Conservation (phyloP, 257 asterid species). For the Solanum piurae region DNA sequence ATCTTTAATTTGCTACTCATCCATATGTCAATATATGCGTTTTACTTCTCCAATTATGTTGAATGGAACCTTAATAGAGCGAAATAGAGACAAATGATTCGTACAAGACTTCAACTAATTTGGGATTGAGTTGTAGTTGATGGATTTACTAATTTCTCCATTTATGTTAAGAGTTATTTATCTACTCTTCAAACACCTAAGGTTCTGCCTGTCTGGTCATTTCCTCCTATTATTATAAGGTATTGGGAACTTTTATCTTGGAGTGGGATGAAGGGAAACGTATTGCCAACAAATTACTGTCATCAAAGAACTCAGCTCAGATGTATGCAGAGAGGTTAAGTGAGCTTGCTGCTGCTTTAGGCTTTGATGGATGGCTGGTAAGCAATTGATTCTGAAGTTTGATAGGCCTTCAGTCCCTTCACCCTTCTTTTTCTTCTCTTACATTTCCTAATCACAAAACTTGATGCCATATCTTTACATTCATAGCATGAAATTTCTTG, state of each 20-base stretch:
- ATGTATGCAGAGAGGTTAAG: conserved; percentile 78
- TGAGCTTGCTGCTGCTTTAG: conserved; percentile 81
- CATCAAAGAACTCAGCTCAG: conserved; percentile 53
- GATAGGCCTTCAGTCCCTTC: neutral
- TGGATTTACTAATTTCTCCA: neutral
- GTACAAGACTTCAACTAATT: neutral
- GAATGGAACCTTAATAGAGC: neutral
- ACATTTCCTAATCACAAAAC: neutral
- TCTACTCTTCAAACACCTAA: neutral
- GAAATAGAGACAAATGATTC: neutral
- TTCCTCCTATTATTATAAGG: conserved; percentile 23
- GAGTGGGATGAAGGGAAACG: conserved; percentile 82
- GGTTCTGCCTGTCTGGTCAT: neutral
- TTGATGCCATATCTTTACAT: neutral
- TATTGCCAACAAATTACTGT: conserved; percentile 46
- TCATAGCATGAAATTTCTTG: neutral
- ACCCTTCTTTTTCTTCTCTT: neutral
- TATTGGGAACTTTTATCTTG: conserved; percentile 82
- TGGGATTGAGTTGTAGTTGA: neutral
- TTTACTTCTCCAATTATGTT: neutral
- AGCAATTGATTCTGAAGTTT: conserved; percentile 6
- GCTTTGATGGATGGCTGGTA: conserved; percentile 99
- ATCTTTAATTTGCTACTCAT: neutral
- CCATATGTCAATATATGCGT: neutral
- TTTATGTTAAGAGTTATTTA: neutral